Percentiles rank a stretch among this genome's conserved stretches.
These are phyloP conservation scores for Pestalotiopsis sp. DNA, from an alignment of 2,329 filamentous ascomycete species.

Conservation along the genomic window DNA sequence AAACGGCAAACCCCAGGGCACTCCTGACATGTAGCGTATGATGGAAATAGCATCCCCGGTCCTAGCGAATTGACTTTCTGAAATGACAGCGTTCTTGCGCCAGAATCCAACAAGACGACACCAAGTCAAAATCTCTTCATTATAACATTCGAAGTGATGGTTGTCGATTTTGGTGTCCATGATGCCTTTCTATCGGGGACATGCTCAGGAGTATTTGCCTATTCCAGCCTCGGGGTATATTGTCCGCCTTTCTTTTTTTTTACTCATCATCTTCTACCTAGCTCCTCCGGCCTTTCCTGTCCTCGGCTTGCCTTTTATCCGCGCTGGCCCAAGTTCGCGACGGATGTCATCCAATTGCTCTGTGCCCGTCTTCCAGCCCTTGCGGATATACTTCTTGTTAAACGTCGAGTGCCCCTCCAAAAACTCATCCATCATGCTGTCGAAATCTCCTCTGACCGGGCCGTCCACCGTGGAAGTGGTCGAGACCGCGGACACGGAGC, in stretches of 20 bases:
- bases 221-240: background rate
- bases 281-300: conserved; percentile 16
- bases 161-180: background rate
- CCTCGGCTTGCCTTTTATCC: conserved; percentile 43
- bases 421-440: conserved; percentile 92
- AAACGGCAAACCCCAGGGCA: background rate
- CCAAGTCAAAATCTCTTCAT: background rate
- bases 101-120: background rate
- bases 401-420: conserved; percentile 71
- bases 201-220: background rate
- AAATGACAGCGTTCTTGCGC: background rate
- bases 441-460: conserved; percentile 76
- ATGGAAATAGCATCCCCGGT: background rate
- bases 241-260: background rate
- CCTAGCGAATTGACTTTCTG: background rate
- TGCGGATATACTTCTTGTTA: conserved; percentile 76
- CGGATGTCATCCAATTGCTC: conserved; percentile 91
- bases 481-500: conserved; percentile 62
- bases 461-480: conserved; percentile 68
- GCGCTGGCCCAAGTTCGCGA: conserved; percentile 75
- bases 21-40: background rate
- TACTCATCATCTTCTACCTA: conserved; percentile 11
- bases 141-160: background rate
- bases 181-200: background rate
- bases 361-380: conserved; percentile 79